Conservation (phyloP, 2,329 filamentous ascomycete genomes). For the Venturia pyrina region DNA sequence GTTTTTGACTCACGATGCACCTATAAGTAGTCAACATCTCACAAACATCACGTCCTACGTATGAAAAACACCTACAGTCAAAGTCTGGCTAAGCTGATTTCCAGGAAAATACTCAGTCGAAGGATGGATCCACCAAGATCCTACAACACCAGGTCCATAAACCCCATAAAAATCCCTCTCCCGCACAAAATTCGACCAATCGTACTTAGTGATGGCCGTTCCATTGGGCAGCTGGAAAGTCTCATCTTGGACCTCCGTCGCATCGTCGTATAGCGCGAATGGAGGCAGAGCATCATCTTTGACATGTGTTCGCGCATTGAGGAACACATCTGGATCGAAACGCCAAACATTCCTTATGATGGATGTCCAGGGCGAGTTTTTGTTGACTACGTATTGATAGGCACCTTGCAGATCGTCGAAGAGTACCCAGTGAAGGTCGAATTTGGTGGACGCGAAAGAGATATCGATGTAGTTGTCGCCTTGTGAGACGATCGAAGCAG, state of each 20-base stretch:
- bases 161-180: not conserved
- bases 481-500: constrained; percentile 33
- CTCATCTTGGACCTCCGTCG: constrained; percentile 41
- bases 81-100: constrained; percentile 39
- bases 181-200: not conserved
- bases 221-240: constrained; percentile 41
- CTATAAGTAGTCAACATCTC: not conserved
- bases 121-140: constrained; percentile 30
- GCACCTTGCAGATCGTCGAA: constrained; percentile 39
- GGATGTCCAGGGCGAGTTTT: constrained; percentile 36
- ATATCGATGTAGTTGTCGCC: constrained; percentile 38
- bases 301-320: constrained; percentile 30
- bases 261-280: constrained; percentile 24
- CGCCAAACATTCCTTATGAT: constrained; percentile 43
- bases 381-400: constrained; percentile 47
- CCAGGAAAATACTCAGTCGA: constrained; percentile 33
- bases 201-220: constrained; percentile 43
- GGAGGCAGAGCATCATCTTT: constrained; percentile 27
- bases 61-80: not conserved
- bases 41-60: not conserved
- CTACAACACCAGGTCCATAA: constrained; percentile 27
- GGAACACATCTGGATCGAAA: constrained; percentile 39
- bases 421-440: constrained; percentile 45
- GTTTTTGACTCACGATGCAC: constrained; percentile 39
- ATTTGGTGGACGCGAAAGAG: constrained; percentile 35